Base-by-base conservation (phyloP, 495 filamentous ascomycete genomes). In the Hamigera avellanea region DNA sequence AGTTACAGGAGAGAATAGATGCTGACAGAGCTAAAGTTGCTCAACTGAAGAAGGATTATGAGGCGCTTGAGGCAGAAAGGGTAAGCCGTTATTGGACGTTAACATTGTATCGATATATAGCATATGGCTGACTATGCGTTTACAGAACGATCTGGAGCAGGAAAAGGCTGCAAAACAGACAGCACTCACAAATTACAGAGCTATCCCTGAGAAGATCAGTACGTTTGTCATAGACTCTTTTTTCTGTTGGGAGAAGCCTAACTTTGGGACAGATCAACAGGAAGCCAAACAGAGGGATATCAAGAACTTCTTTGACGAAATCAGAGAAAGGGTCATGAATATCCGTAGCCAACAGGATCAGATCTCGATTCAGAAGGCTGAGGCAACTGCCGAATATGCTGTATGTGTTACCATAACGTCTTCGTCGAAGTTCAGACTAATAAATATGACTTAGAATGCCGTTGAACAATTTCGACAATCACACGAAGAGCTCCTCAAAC, bases 201-300 rank as follows among this genome's bases (percentile, higher is more conserved):
- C 71, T 3, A 62, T 93, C 19, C 85, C 85, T 0, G 67, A 73
- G 32, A 82, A 69, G 54, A 76, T 88, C 40, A 67, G 81, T 83
- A 62, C 36, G 67, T 46, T n/a, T 7, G 32, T 14, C n/a, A 2
- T 19, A 28, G 19, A 2, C 8, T 3, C 14, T 14, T 6, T 7
- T 10, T 33, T 7, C 15, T 4, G 15, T 13, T n/a, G 5, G 12
- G n/a, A 30, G 10, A n/a, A 18, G 8, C 15, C 40, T 56, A 51
- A 61, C 43, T 14, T 6, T 17, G 7, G 26, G 21, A 4, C 41
- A 79, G 78, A 62, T 29, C 50, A 67, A 14, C 66, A 78, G 43
- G 67, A 80, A 55, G 49, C 49, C 10, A 71, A 69, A 26, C 48
- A 73, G 7, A 57, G 57, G 16, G 50, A 48, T 3, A 52, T 64